Base-by-base conservation (phyloP, 2,329 filamentous ascomycete genomes). In the Botrytis porri region DNA sequence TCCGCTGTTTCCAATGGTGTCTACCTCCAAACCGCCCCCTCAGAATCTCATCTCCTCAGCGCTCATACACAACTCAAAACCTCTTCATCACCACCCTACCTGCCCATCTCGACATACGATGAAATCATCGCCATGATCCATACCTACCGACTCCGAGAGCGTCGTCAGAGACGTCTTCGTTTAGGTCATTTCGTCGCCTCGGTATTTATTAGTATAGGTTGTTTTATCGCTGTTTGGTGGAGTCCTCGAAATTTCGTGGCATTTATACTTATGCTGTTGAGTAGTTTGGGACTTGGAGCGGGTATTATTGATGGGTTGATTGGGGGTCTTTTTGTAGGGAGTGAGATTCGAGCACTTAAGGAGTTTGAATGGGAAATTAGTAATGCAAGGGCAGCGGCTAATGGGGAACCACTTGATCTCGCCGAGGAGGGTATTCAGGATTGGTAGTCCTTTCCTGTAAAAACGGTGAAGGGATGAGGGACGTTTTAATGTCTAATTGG, bases 351-450 rank as follows among this genome's bases (percentile, higher is more conserved):
- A 73, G 91, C 92, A 6, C 84, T 99, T 71, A 91, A 89, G 78
- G 96, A 99, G 84, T 98, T 98, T 83, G 90, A 96, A 81, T 98
- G 94, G 92, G 96, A 99, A 82, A 90, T 98, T 39, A 84, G 84
- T 69, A 95, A 92, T 80, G 91, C 91, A 20, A 90, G 81, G 75
- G 77, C 75, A 6, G 76, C 76, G 20, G 80, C 80, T 37, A 77
- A 77, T 41, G 78, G 77, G 10, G 81, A 80, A 45, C 45, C 75
- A 14, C 75, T 77, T 69, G 69, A 41, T 32, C 29, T 69, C 4
- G 37, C 22, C 3, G 65, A 69, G 48, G 65, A 69, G 65, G 65
- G 65, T 0, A 69, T 69, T 25, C n/a, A 57, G 45, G 65, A 69
- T 59, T 69, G 65, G 48, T 69, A 69, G 65, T 32, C 39, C 10